These are phyloP conservation scores for Populus deltoides DNA, from an alignment of 345 rosid species.

Conservation along the genomic window DNA sequence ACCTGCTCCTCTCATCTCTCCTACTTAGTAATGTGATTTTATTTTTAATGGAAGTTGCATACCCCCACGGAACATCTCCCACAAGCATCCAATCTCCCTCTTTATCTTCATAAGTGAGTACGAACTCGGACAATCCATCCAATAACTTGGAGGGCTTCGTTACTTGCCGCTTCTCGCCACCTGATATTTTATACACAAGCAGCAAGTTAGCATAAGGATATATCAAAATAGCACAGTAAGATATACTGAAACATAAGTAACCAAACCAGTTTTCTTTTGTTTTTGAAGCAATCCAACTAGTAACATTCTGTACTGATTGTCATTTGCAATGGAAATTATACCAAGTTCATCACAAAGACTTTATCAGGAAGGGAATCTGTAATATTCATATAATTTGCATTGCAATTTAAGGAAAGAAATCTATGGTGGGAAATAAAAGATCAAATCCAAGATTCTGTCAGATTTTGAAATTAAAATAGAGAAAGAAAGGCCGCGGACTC, in stretches of 20 bases:
- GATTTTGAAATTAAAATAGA: neutral
- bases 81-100: conserved; percentile 71
- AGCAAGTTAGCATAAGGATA: neutral
- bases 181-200: conserved; percentile 13
- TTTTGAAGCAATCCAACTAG: neutral
- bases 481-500: neutral
- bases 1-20: neutral
- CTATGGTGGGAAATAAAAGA: neutral
- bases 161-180: conserved; percentile 31
- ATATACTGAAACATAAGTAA: neutral
- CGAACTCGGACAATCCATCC: conserved; percentile 33
- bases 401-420: neutral
- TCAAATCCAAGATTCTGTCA: neutral
- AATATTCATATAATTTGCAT: neutral
- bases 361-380: neutral
- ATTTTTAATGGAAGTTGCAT: conserved; percentile 10
- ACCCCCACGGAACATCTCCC: conserved; percentile 72
- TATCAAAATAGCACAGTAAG: neutral
- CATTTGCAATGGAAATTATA: neutral
- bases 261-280: neutral
- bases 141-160: conserved; percentile 30
- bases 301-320: neutral
- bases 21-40: neutral
- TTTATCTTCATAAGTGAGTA: conserved; percentile 56
- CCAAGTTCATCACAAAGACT: neutral